phyloP scores from a whole-genome alignment of 306 rosid species.

The Acacia crassicarpa region DNA sequence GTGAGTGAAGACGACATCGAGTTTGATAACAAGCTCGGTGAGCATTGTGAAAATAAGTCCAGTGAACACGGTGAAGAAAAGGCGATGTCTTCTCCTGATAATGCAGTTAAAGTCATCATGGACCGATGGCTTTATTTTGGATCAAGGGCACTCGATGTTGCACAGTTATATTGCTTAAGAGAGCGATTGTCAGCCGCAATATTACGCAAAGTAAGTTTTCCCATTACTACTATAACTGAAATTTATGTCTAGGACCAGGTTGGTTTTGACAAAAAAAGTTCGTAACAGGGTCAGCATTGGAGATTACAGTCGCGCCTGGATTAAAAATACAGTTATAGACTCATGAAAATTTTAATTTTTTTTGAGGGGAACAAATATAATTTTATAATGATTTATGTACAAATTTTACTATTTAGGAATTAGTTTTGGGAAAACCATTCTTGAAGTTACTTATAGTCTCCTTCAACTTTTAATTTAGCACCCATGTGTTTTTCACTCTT shows the following conservation, averaged over 20 bases:
- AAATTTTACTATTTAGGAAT: neutral
- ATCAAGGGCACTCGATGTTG: slow-evolving; percentile 87
- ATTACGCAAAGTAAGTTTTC: slow-evolving; percentile 61
- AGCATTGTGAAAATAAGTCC: slow-evolving; percentile 41
- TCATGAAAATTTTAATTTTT: no score
- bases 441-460: no score
- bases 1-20: slow-evolving; percentile 60
- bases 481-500: no score
- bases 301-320: no score
- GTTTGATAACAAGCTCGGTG: slow-evolving; percentile 47
- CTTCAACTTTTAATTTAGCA: no score
- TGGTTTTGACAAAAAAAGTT: neutral
- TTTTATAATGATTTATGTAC: neutral
- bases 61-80: slow-evolving; percentile 46
- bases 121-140: slow-evolving; percentile 78
- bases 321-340: neutral
- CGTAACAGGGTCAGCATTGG: neutral
- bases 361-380: no score
- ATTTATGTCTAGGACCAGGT: neutral
- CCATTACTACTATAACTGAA: neutral
- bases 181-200: slow-evolving; percentile 79
- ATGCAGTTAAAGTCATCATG: slow-evolving; percentile 60
- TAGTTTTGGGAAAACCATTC: no score
- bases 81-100: slow-evolving; percentile 79
- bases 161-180: slow-evolving; percentile 89